Percentiles rank a stretch among this genome's conserved stretches.
Evolutionary conservation across 805 yeast genomes (phyloP).

Genomic region (Tanozyma kutaoensis): DNA sequence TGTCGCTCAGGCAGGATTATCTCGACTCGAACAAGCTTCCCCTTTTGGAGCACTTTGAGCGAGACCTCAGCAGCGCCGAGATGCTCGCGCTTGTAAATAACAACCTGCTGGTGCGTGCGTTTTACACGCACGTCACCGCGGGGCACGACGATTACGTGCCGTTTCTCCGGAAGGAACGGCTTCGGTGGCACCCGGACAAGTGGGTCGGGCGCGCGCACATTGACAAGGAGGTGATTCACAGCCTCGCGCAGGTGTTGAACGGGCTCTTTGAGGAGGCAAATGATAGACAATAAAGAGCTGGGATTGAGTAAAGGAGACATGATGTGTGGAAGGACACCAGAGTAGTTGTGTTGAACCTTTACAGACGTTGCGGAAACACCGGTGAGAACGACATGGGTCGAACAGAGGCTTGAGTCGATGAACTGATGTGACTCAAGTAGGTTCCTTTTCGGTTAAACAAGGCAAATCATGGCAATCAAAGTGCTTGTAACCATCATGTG

Average conservation of each 20-base stretch:
- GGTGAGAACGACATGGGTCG: too few relatives aligned
- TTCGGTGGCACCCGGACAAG: constrained; percentile 64
- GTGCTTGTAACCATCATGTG: too few relatives aligned
- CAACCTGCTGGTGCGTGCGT: constrained; percentile 10
- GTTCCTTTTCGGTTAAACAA: too few relatives aligned
- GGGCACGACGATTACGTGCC: constrained; percentile 6
- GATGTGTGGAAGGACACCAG: too few relatives aligned
- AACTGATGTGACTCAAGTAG: too few relatives aligned
- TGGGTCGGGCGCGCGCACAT: constrained; percentile 22
- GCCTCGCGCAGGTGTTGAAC: constrained; percentile 19
- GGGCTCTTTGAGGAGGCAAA: constrained; percentile 3
- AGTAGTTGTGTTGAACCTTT: too few relatives aligned
- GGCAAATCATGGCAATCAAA: too few relatives aligned
- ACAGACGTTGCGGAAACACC: too few relatives aligned
- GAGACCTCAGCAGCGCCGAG: constrained; percentile 3
- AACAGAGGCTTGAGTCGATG: too few relatives aligned
- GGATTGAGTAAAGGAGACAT: too few relatives aligned
- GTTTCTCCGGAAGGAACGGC: constrained; percentile 33
- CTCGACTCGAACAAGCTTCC: constrained; percentile 6
- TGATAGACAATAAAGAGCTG: too few relatives aligned
- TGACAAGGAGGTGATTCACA: constrained; percentile 14
- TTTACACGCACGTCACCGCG: constrained; percentile 11
- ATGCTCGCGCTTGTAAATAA: constrained; percentile 8
- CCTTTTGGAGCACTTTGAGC: constrained; percentile 3
- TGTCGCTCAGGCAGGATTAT: too few relatives aligned